These are phyloP conservation scores for Geranomyces variabilis DNA, from an alignment of 192 early-diverging fungal genomes.

Conservation along the genomic window DNA sequence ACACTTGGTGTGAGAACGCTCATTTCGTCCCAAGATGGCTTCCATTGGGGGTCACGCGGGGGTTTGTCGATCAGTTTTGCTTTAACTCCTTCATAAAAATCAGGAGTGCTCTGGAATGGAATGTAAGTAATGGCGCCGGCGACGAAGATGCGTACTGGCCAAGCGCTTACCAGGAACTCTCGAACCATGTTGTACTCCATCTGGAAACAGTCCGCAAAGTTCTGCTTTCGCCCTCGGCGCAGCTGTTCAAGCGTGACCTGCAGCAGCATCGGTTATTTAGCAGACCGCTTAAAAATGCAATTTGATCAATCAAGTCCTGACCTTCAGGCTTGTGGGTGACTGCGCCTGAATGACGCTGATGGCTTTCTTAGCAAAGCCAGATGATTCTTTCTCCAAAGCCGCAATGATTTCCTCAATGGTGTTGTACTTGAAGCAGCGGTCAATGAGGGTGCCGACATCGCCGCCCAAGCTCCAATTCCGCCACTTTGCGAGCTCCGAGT, in stretches of 20 bases:
- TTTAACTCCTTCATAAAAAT: slow-evolving; percentile 90
- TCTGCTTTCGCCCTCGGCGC: slow-evolving; percentile 65
- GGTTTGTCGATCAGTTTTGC: slow-evolving; percentile 75
- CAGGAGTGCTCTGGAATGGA: slow-evolving; percentile 51
- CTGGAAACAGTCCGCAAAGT: slow-evolving; percentile 79
- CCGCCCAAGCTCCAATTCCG: slow-evolving; percentile 54
- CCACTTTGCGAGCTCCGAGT: slow-evolving; percentile 27
- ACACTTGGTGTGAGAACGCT: slow-evolving; percentile 12
- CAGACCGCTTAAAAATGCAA: background rate
- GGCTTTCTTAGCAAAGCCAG: slow-evolving; percentile 73
- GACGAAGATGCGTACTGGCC: background rate
- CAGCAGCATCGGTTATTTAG: background rate
- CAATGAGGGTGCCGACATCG: slow-evolving; percentile 66
- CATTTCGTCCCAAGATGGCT: slow-evolving; percentile 56
- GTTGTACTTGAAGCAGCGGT: slow-evolving; percentile 81
- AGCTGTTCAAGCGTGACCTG: slow-evolving; percentile 83
- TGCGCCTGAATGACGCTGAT: slow-evolving; percentile 62
- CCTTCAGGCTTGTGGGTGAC: slow-evolving; percentile 87
- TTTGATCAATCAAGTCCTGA: background rate
- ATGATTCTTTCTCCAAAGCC: slow-evolving; percentile 74
- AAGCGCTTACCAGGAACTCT: slow-evolving; percentile 62
- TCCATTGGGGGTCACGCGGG: slow-evolving; percentile 67
- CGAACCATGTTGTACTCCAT: slow-evolving; percentile 85
- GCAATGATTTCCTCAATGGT: slow-evolving; percentile 82
- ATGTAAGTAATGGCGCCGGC: background rate